These are phyloP conservation scores for Monosporascus ibericus DNA, from an alignment of 2,329 filamentous ascomycete genomes.

Conservation along the genomic window DNA sequence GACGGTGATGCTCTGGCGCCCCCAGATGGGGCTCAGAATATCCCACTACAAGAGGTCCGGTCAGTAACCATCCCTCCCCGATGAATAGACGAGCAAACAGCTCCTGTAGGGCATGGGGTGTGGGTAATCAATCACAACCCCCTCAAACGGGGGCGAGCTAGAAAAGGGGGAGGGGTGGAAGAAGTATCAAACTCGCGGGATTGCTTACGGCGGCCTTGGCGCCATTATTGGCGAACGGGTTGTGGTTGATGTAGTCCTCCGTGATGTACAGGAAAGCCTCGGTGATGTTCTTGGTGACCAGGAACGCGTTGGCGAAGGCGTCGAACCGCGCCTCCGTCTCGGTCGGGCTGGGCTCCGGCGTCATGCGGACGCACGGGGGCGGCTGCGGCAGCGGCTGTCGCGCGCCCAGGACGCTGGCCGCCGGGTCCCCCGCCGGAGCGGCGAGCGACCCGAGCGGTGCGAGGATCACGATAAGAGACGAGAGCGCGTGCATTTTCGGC, in stretches of 20 bases:
- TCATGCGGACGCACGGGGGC: slow-evolving; percentile 12
- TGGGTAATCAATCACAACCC: too few relatives aligned
- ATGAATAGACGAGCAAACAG: too few relatives aligned
- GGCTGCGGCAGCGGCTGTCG: slow-evolving; percentile 8
- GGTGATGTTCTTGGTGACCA: slow-evolving; percentile 17
- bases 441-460: slow-evolving; percentile 2
- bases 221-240: slow-evolving; percentile 13
- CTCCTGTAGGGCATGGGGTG: too few relatives aligned
- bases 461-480: slow-evolving; percentile 1
- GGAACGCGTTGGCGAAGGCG: slow-evolving; percentile 16
- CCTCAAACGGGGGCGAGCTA: too few relatives aligned
- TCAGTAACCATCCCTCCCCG: too few relatives aligned
- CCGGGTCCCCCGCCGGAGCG: neutral
- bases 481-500: neutral
- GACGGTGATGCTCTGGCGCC: slow-evolving; percentile 16
- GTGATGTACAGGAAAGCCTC: slow-evolving; percentile 17
- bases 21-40: slow-evolving; percentile 19
- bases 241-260: slow-evolving; percentile 16
- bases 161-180: too few relatives aligned
- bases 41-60: neutral
- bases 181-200: too few relatives aligned
- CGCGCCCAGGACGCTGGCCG: neutral
- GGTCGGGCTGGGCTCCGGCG: slow-evolving; percentile 10
- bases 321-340: slow-evolving; percentile 14
- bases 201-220: slow-evolving; percentile 8